Base-by-base conservation (phyloP, 2,329 filamentous ascomycete species). In the Penicillium sp. region DNA sequence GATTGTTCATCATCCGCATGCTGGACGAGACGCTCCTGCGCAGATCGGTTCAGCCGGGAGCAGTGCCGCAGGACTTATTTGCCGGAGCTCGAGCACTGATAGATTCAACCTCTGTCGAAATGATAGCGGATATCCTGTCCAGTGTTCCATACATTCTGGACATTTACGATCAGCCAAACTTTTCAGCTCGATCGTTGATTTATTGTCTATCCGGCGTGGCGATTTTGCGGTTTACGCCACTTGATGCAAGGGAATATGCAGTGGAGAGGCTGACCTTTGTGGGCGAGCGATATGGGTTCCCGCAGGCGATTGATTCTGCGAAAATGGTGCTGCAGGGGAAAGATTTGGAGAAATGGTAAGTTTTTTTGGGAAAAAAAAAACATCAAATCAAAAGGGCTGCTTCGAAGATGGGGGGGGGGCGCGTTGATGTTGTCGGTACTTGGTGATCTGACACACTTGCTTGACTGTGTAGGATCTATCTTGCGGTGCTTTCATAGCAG, bases 181-280 rank as follows among this genome's bases (percentile, higher is more conserved):
- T 43, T 13, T 43, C 41, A 12, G 29, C 41, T 9, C 6, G 41
- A 25, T 35, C 32, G 1, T 32, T 43, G 25, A 43, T 43, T 12
- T 43, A 43, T 24, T 33, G 29, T 9, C 35, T 43, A 18, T 43
- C 41, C 27, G 41, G 41, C 9, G 34, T 43, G 34, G 41, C 41
- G 11, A 12, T 43, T 2, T 35, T 43, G 7, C 29, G 34, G 11
- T 43, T 43, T 13, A n/a, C 41, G 9, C 27, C 11, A 27, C 29
- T 32, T 1, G 41, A 36, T 27, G 41, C 33, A 12, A 18, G 24
- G 11, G 41, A 43, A 12, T 43, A 25, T 43, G 41, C 41, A 5
- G 24, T 43, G 3, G 8, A 43, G 11, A 27, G 24, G 34, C 11
- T 43, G 25, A 33, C 5, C 7, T 43, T 36, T 13, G 34, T 43